Base-by-base conservation (phyloP, 2,329 filamentous ascomycete species). In the Daldinia eschscholtzii region DNA sequence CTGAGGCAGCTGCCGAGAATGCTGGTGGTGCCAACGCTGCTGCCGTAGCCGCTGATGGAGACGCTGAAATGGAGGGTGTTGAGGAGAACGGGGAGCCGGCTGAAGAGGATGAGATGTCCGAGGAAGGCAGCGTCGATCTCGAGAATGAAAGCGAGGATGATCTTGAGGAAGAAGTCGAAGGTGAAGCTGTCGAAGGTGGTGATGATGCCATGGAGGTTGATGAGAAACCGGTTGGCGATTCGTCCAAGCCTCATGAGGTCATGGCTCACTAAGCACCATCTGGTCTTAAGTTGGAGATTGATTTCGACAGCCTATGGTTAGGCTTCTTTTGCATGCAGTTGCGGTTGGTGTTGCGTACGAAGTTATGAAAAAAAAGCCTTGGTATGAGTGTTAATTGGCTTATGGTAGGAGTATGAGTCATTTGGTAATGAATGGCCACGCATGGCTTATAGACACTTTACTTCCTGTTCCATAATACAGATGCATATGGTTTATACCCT, bases 121-220 rank as follows among this genome's bases (percentile, higher is more conserved):
- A 93, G 61, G 89, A 87, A 61, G 91, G 88, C 70, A 91, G 88
- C 75, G 91, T 92, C 77, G 91, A 92, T 77, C 86, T 92, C 35
- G 91, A 92, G 76, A 89, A 89, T 57, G 90, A 92, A 78, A 91
- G 86, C 72, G 88, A 87, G 65, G 90, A 89, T 46, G 88, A 88
- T 61, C 88, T 91, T 4, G 87, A 89, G 42, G 88, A 89, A 64
- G 89, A 89, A 7, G 84, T 87, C 6, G 80, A 82, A 62, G 80
- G 76, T 23, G 81, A 79, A 41, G 76, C 70, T 23, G 68, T 64
- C 37, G 76, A 76, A 20, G 80, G 62, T 57, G 80, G 79, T 44
- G 81, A 82, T 61, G 82, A 79, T 55, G 78, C 79, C 48, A 83
- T 83, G 81, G 82, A 83, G 28, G 77, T 83, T 52, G 82, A 83